A percentile compares a stretch with the other conserved stretches of the same genome.
These are phyloP conservation scores for Calocera viscosa DNA, from an alignment of 768 basidiomycete genomes.

Conservation along the genomic window DNA sequence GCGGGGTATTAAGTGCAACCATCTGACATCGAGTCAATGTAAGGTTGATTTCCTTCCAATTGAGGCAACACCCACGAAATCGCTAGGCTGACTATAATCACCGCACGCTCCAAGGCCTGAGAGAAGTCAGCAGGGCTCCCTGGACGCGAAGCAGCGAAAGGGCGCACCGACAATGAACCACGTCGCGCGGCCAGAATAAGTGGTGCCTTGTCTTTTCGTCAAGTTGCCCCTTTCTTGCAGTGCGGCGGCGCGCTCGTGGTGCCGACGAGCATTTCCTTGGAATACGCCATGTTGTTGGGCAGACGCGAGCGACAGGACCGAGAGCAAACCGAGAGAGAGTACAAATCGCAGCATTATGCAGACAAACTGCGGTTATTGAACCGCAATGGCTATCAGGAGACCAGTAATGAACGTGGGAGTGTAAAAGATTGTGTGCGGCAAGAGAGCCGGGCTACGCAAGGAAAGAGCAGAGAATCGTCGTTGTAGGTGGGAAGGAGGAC, in stretches of 20 bases:
- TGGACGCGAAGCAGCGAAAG: neutral
- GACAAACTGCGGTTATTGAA: neutral
- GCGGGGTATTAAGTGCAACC: conserved; percentile 17
- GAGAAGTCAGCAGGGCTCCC: neutral
- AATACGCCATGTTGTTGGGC: neutral
- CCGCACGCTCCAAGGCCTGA: conserved; percentile 17
- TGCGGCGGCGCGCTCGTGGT: neutral
- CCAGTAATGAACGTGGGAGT: neutral
- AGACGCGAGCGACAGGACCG: neutral
- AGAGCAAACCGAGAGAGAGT: neutral
- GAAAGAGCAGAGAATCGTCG: neutral
- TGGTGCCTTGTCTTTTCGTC: neutral
- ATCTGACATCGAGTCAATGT: conserved; percentile 11
- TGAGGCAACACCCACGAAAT: conserved; percentile 9
- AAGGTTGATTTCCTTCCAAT: neutral
- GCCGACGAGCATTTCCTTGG: neutral
- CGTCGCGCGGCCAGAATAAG: conserved; percentile 12
- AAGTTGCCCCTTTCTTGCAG: neutral
- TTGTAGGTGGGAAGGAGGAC: neutral
- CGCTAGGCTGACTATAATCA: conserved; percentile 7
- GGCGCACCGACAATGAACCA: conserved; percentile 13
- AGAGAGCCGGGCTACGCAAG: neutral
- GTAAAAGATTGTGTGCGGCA: neutral
- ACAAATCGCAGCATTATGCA: neutral
- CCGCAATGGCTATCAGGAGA: neutral